Evolutionary conservation across 306 rosid genomes (phyloP).

Genomic region (Castanea mollissima): DNA sequence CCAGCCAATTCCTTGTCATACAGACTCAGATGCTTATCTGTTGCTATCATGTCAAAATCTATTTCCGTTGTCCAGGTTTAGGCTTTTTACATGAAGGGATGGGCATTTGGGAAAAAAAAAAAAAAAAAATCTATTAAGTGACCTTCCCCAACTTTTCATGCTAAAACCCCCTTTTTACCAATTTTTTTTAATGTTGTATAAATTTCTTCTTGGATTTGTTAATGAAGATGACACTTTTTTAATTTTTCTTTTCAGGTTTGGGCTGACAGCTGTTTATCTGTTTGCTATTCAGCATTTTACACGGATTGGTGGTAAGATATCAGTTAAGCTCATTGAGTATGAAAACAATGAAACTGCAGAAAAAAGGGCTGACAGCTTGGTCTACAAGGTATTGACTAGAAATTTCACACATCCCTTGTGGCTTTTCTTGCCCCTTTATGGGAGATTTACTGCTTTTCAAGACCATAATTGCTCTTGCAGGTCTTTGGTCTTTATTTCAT

Average conservation of each 20-base stretch:
- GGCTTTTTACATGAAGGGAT: not conserved
- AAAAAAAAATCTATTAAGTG: not conserved
- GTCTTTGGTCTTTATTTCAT: conserved; percentile 94
- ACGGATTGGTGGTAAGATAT: conserved; percentile 65
- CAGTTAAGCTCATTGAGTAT: conserved; percentile 72
- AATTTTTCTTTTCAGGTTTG: not conserved
- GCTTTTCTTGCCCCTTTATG: not conserved
- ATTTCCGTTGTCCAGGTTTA: not conserved
- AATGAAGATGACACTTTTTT: not conserved
- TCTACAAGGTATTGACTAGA: conserved; percentile 72
- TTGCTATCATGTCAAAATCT: conserved; percentile 4
- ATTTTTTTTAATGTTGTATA: not conserved
- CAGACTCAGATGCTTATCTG: not conserved
- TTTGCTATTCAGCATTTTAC: conserved; percentile 81
- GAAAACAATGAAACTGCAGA: conserved; percentile 86
- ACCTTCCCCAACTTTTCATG: not conserved
- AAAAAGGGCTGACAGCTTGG: conserved; percentile 90
- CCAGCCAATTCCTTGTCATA: not conserved
- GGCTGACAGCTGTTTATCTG: conserved; percentile 46
- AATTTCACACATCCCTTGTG: not conserved
- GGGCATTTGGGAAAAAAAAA: not conserved
- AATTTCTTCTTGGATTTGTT: not conserved
- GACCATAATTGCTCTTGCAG: conserved; percentile 45
- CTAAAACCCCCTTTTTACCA: not conserved
- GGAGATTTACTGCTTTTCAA: conserved; percentile 21